Percentiles rank a stretch among this genome's conserved stretches.
phyloP scores from a whole-genome alignment of 345 rosid species.

The Salix arbutifolia region DNA sequence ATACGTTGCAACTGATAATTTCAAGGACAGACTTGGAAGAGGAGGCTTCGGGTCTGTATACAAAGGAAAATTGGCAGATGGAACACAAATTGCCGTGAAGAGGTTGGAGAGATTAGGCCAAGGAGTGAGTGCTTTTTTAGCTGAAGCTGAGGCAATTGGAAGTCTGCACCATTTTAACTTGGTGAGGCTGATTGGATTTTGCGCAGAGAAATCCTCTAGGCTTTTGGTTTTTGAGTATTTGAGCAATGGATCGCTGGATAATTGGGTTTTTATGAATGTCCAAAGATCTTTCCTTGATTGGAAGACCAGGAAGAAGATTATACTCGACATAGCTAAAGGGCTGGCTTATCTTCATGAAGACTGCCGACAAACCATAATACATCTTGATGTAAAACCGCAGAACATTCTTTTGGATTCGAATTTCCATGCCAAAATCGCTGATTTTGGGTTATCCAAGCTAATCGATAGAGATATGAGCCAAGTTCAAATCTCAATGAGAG shows the following conservation, averaged over 20 bases:
- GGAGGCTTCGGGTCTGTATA: conserved; percentile 81
- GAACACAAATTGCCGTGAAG: conserved; percentile 75
- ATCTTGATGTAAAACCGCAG: conserved; percentile 13
- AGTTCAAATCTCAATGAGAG: conserved; percentile 2
- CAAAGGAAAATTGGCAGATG: conserved; percentile 60
- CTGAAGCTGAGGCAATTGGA: conserved; percentile 68
- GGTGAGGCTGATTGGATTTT: conserved; percentile 6
- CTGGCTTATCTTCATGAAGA: conserved; percentile 11
- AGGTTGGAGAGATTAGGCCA: conserved; percentile 62
- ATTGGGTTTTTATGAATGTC: conserved; percentile 2
- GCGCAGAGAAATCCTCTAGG: conserved; percentile 4
- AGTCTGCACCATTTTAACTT: conserved; percentile 63
- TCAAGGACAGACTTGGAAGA: conserved; percentile 56
- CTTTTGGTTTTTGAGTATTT: conserved; percentile 14
- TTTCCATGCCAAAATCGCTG: conserved; percentile 12
- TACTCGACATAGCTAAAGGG: neutral
- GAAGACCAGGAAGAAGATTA: conserved; percentile 6
- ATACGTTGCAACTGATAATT: conserved; percentile 43
- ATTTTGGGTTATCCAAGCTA: conserved; percentile 11
- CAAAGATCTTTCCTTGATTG: neutral
- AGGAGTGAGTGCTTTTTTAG: conserved; percentile 56
- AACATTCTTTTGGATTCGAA: conserved; percentile 2
- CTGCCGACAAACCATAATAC: conserved; percentile 2
- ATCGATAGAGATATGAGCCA: neutral
- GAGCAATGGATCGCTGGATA: conserved; percentile 17